Evolutionary conservation across 1,284 basidiomycete genomes (phyloP).

Genomic region (Trametes pubescens): DNA sequence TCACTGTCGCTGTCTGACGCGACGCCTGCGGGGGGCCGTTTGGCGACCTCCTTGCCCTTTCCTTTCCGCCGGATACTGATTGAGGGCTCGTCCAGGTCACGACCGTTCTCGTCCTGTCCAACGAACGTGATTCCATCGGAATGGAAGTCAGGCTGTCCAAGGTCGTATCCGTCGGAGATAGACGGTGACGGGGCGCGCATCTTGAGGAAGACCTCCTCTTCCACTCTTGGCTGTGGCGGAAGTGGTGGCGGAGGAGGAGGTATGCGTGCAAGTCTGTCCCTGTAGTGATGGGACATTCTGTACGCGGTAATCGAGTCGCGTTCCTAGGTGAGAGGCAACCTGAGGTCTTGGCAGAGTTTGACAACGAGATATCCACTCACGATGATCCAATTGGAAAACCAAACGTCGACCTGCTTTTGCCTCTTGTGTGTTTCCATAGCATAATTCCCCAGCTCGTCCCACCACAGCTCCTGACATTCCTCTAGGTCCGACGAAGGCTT

Average conservation of each 20-base stretch:
- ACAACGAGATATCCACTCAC: conserved; percentile 48
- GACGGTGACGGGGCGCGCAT: conserved; percentile 40
- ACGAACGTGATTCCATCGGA: conserved; percentile 41
- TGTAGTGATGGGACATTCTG: conserved; percentile 70
- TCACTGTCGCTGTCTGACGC: conserved; percentile 67
- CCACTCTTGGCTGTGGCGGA: conserved; percentile 42
- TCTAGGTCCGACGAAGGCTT: conserved; percentile 77
- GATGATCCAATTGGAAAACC: conserved; percentile 69
- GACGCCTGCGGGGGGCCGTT: conserved; percentile 55
- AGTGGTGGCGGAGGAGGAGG: conserved; percentile 63
- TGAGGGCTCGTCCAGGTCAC: conserved; percentile 52
- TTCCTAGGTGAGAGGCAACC: conserved; percentile 54
- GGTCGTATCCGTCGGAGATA: conserved; percentile 36
- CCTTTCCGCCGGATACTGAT: conserved; percentile 48
- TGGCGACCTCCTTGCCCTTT: conserved; percentile 52
- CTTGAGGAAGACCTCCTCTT: conserved; percentile 51
- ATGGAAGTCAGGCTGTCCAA: conserved; percentile 32
- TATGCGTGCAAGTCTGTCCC: conserved; percentile 68
- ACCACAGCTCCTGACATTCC: conserved; percentile 80
- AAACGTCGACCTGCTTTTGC: conserved; percentile 71
- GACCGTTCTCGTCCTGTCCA: conserved; percentile 50
- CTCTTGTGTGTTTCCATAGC: conserved; percentile 75
- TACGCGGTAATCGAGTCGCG: conserved; percentile 69
- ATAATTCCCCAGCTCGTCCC: conserved; percentile 70
- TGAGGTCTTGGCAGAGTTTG: conserved; percentile 22